Percentiles rank a stretch among this genome's conserved stretches.
Conservation (phyloP, 2,329 filamentous ascomycete genomes). For the Penicillium sp. region DNA sequence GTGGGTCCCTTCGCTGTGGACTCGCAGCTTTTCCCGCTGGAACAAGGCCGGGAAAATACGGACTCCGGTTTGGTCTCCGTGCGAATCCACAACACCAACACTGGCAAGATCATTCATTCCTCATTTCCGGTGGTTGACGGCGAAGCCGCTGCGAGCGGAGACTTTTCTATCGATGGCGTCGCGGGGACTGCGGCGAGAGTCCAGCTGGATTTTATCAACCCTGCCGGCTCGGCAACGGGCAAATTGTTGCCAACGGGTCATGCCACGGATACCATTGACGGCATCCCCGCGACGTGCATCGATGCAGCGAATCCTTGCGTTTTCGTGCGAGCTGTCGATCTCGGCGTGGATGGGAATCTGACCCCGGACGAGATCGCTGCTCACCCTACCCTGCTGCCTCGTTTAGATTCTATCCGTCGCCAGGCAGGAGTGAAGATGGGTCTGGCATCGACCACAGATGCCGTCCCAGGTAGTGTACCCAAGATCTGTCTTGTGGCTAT, state of each 20-base stretch:
- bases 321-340: slow-evolving; percentile 60
- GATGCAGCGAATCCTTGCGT: slow-evolving; percentile 67
- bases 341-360: slow-evolving; percentile 47
- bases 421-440: slow-evolving; percentile 64
- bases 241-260: slow-evolving; percentile 63
- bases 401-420: slow-evolving; percentile 59
- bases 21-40: slow-evolving; percentile 47
- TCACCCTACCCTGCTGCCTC: slow-evolving; percentile 45
- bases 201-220: slow-evolving; percentile 62
- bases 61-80: slow-evolving; percentile 47
- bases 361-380: slow-evolving; percentile 57
- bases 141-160: slow-evolving; percentile 53
- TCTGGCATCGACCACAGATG: slow-evolving; percentile 48
- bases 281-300: slow-evolving; percentile 57
- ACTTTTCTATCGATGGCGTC: slow-evolving; percentile 66
- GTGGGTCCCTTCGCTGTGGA: slow-evolving; percentile 68
- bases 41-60: background rate
- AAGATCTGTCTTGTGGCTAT: slow-evolving; percentile 62
- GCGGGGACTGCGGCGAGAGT: slow-evolving; percentile 60
- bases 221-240: slow-evolving; percentile 65
- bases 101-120: slow-evolving; percentile 63
- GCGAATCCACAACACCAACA: slow-evolving; percentile 71
- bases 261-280: slow-evolving; percentile 54
- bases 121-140: slow-evolving; percentile 56
- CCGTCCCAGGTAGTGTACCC: slow-evolving; percentile 58